phyloP scores from a whole-genome alignment of 2,329 filamentous ascomycete genomes.

The Diaporthe ilicicola region DNA sequence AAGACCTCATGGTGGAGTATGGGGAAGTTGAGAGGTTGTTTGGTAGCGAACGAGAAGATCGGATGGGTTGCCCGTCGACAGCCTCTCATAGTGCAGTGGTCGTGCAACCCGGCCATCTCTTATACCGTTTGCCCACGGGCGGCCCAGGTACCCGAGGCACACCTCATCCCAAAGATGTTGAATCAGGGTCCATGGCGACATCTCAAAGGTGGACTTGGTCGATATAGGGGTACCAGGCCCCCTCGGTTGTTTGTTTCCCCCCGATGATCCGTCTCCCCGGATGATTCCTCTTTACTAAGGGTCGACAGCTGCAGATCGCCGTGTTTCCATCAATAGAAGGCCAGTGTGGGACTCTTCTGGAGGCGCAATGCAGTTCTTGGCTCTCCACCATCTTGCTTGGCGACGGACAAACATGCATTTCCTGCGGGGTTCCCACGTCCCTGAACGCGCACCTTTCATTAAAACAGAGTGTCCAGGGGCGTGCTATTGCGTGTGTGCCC shows the following conservation, averaged over 20 bases:
- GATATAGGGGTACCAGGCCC: conserved; percentile 6
- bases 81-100: background rate
- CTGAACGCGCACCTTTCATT: background rate
- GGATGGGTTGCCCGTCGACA: conserved; percentile 4
- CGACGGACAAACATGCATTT: conserved; percentile 14
- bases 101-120: conserved; percentile 5
- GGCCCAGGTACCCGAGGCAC: conserved; percentile 8
- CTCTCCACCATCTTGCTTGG: conserved; percentile 21
- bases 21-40: conserved; percentile 9
- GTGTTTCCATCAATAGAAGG: conserved; percentile 22
- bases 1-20: conserved; percentile 14
- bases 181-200: background rate
- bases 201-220: conserved; percentile 11
- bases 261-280: conserved; percentile 13
- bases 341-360: conserved; percentile 9
- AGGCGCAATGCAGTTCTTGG: conserved; percentile 20
- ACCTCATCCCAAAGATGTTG: conserved; percentile 16
- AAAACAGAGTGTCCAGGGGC: conserved; percentile 21
- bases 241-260: background rate
- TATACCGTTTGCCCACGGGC: background rate
- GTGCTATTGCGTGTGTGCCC: background rate
- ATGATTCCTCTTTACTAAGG: background rate
- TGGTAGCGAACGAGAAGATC: conserved; percentile 20
- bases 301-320: background rate
- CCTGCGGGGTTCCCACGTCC: background rate